Percentiles rank a stretch among this genome's conserved stretches.
phyloP scores from a whole-genome alignment of 2,329 filamentous ascomycete species.

The Aureobasidium sp. region DNA sequence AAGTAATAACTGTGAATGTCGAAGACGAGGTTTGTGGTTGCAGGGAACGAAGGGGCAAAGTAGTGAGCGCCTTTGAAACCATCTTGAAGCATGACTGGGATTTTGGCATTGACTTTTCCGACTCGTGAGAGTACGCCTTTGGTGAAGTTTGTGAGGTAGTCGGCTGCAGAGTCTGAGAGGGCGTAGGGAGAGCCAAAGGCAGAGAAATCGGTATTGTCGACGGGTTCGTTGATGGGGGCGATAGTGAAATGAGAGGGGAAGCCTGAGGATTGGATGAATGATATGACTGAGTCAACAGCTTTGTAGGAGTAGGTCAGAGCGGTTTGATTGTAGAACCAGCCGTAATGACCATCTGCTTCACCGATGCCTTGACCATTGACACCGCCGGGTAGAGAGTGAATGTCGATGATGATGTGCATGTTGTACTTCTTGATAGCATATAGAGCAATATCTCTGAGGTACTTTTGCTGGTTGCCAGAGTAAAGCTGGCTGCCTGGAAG shows the following conservation, averaged over 20 bases:
- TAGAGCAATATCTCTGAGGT: neutral
- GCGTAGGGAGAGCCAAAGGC: constrained; percentile 36
- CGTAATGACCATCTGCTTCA: constrained; percentile 26
- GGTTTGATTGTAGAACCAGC: constrained; percentile 40
- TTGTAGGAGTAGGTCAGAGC: constrained; percentile 36
- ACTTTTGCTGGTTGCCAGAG: neutral
- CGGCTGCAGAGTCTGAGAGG: constrained; percentile 27
- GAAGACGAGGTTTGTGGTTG: constrained; percentile 33
- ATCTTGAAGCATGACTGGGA: constrained; percentile 40
- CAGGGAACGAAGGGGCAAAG: constrained; percentile 32
- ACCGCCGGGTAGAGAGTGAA: constrained; percentile 37
- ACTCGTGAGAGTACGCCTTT: constrained; percentile 31
- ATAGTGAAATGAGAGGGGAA: neutral
- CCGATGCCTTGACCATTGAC: constrained; percentile 34
- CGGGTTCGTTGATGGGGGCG: constrained; percentile 1
- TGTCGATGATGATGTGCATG: constrained; percentile 41
- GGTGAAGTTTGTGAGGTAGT: constrained; percentile 30
- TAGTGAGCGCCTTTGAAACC: constrained; percentile 30
- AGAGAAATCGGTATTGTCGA: neutral
- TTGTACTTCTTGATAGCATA: constrained; percentile 40
- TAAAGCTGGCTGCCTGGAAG: neutral
- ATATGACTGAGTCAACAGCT: neutral
- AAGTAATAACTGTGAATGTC: constrained; percentile 37
- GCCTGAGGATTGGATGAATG: neutral
- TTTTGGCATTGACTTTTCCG: constrained; percentile 28